Evolutionary conservation across 225 moss, liverwort and hornwort species (phyloP), one percentile per base, ranked within the genome.

Genomic region (Thuidium tamariscinum): DNA sequence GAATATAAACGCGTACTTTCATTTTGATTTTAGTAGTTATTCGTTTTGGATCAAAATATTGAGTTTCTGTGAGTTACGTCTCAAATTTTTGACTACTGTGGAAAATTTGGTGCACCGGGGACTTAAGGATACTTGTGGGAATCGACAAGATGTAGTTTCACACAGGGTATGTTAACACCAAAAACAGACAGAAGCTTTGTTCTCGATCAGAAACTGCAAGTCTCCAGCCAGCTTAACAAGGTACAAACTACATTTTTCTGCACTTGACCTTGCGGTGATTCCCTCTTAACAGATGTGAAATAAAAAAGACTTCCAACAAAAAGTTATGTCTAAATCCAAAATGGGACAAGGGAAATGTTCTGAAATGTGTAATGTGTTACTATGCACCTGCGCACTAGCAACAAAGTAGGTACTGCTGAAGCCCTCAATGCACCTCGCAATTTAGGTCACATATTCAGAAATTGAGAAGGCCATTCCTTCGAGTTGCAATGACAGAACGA

Each of bases 401-500:
- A 79, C 79, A 60, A 79, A 79, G 42, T 29, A 30, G 42, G 74
- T 74, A 34, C 52, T 76, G 10, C 32, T 62, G 7, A 16, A 62
- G 62, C 41, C 29, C 39, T 26, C 10, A 3, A 77, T 25, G 25
- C 7, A 30, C 32, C 32, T 39, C 42, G 19, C 41, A 37, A 57
- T 77, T 59, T 37, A 55, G 36, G 23, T 37, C 37, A 39, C 57
- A 39, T 37, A 23, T 36, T 36, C 23, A 56, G 56, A 77, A 77
- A 37, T 13, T 14, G 56, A 37, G 77, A 36, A 13, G 37, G 23
- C 34, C 14, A 56, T 55, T 54, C 22, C 55, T 76, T 77, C 36
- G 46, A 88, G 83, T 63, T 88, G 77, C 82, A 92, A 90, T 30
- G 91, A 74, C 37, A 96, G 82, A n/a, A n/a, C 86, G 41, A 94